Conservation (phyloP, 2,329 filamentous ascomycete genomes). For the Lecanicillium sp. region DNA sequence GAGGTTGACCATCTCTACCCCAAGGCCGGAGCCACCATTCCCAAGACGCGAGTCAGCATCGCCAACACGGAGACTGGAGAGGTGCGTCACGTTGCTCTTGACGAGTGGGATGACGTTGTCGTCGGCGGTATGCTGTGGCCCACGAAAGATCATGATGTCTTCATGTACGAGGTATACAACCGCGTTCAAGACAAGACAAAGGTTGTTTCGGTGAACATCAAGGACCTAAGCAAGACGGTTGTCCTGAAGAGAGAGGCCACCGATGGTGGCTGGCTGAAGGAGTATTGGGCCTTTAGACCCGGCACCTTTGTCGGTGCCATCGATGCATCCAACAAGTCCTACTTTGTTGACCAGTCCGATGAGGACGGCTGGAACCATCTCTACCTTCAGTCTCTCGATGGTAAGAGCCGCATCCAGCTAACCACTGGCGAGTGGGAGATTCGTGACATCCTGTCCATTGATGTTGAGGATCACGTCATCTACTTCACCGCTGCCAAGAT, state of each 20-base stretch:
- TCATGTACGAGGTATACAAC: constrained; percentile 59
- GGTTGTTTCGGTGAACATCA: constrained; percentile 45
- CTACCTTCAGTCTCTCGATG: constrained; percentile 54
- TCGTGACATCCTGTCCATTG: constrained; percentile 47
- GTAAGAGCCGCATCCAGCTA: constrained; percentile 45
- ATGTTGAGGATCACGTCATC: constrained; percentile 44
- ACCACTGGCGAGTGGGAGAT: constrained; percentile 61
- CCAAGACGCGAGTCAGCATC: constrained; percentile 52
- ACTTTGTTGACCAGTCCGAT: constrained; percentile 60
- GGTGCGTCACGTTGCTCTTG: constrained; percentile 40
- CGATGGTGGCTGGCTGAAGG: constrained; percentile 55
- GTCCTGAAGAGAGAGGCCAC: constrained; percentile 49
- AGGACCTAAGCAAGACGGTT: constrained; percentile 29
- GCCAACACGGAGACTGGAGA: too few relatives aligned
- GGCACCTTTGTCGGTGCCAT: constrained; percentile 35
- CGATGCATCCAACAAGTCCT: constrained; percentile 28
- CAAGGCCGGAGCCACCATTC: constrained; percentile 52
- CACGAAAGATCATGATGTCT: constrained; percentile 47
- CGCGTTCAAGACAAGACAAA: constrained; percentile 59
- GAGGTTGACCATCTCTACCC: constrained; percentile 58
- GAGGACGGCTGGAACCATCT: constrained; percentile 61
- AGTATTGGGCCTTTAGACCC: constrained; percentile 44
- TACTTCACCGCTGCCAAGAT: constrained; percentile 58
- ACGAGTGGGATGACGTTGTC: constrained; percentile 52
- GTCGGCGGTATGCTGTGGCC: constrained; percentile 62